Percentiles rank a stretch among this genome's conserved stretches.
Conservation (phyloP, 1,284 basidiomycete species). For the Cutaneotrichosporon sp. region DNA sequence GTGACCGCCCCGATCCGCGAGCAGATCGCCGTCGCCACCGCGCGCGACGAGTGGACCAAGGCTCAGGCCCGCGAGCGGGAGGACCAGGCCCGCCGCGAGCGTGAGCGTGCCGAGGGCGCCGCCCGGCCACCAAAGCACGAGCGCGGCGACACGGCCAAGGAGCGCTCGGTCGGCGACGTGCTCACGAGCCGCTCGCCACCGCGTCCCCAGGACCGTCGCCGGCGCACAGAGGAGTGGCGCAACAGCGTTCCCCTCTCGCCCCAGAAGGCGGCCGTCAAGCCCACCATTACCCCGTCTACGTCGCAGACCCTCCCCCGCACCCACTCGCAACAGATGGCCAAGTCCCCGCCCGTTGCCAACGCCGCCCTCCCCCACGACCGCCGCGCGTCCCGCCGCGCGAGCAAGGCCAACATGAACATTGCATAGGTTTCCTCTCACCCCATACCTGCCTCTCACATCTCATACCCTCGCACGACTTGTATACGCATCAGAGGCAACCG, state of each 20-base stretch:
- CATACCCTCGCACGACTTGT: neutral
- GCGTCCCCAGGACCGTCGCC: slow-evolving; percentile 5
- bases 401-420: slow-evolving; percentile 10
- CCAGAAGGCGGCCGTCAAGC: neutral
- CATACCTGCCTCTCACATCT: neutral
- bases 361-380: neutral
- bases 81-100: slow-evolving; percentile 11
- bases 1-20: slow-evolving; percentile 43
- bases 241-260: slow-evolving; percentile 12
- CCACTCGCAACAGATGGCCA: neutral
- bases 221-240: slow-evolving; percentile 25
- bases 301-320: neutral
- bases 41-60: slow-evolving; percentile 18
- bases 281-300: neutral
- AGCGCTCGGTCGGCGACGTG: slow-evolving; percentile 4
- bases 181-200: slow-evolving; percentile 6
- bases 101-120: slow-evolving; percentile 3
- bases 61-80: slow-evolving; percentile 18
- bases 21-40: slow-evolving; percentile 31
- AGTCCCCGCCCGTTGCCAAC: neutral
- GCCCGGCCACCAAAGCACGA: slow-evolving; percentile 4
- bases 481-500: neutral
- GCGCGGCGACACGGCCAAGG: slow-evolving; percentile 14
- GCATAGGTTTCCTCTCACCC: slow-evolving; percentile 6
- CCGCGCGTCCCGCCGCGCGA: neutral